phyloP scores from a whole-genome alignment of 1,284 basidiomycete species.

The Tylopilus sp. region DNA sequence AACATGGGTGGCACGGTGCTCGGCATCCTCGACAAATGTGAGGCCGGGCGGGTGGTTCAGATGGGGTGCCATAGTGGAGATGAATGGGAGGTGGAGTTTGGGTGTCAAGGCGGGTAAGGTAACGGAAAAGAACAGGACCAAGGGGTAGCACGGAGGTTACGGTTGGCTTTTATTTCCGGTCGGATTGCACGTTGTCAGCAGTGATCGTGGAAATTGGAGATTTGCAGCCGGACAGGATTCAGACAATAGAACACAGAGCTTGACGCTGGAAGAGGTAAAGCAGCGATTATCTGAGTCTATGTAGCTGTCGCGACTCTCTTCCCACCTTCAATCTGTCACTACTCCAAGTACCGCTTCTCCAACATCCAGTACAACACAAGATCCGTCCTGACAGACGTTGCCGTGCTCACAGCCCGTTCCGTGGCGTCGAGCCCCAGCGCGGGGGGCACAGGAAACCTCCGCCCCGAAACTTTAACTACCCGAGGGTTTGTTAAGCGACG shows the following conservation, averaged over 20 bases:
- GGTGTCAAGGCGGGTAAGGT: no score
- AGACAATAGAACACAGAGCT: no score
- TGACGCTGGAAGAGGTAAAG: no score
- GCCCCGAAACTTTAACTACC: neutral
- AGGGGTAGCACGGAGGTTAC: constrained; percentile 15
- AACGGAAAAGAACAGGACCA: constrained; percentile 11
- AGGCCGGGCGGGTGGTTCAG: constrained; percentile 59
- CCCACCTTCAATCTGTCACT: no score
- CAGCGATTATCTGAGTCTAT: no score
- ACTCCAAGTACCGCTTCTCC: no score
- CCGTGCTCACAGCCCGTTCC: neutral
- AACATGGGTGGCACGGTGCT: constrained; percentile 51
- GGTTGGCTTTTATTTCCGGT: constrained; percentile 17
- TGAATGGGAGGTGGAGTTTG: neutral
- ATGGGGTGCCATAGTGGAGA: constrained; percentile 44
- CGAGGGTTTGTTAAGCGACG: no score
- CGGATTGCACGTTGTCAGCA: constrained; percentile 9
- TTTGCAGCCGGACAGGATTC: neutral
- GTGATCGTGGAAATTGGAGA: constrained; percentile 18
- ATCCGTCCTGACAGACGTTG: neutral
- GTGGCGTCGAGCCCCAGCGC: neutral
- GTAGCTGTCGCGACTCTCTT: no score
- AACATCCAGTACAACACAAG: neutral
- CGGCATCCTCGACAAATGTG: constrained; percentile 63
- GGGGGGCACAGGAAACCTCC: neutral